Percentiles rank a stretch among this genome's conserved stretches.
Conservation (phyloP, 495 filamentous ascomycete genomes). For the Neurospora sp. region DNA sequence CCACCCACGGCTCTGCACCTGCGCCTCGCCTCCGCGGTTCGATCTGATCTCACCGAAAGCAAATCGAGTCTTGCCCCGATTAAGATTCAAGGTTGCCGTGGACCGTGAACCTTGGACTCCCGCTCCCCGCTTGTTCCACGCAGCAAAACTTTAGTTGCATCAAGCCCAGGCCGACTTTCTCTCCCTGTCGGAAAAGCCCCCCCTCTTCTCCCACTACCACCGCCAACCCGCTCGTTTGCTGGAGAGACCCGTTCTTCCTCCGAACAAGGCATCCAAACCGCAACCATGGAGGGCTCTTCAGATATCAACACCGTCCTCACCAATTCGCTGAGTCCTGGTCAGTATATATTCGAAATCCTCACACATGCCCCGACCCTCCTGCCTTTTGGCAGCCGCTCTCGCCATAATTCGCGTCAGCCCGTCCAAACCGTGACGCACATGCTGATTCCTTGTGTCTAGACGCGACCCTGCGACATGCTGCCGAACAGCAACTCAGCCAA, state of each 20-base stretch:
- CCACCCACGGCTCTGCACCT: not conserved
- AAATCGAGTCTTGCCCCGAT: not conserved
- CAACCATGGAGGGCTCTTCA: slow-evolving; percentile 38
- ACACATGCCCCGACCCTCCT: slow-evolving; percentile 3
- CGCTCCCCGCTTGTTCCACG: slow-evolving; percentile 27
- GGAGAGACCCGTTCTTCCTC: slow-evolving; percentile 6
- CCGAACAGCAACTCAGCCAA: slow-evolving; percentile 86
- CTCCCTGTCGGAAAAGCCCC: slow-evolving; percentile 19
- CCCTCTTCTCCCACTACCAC: slow-evolving; percentile 13
- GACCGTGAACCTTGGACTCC: slow-evolving; percentile 17
- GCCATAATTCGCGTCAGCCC: slow-evolving; percentile 11
- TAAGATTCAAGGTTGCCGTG: not conserved
- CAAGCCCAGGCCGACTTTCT: slow-evolving; percentile 16
- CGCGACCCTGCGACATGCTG: slow-evolving; percentile 74
- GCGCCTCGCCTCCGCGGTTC: not conserved
- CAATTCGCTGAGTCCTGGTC: slow-evolving; percentile 84
- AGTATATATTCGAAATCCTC: slow-evolving; percentile 21
- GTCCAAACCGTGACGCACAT: slow-evolving; percentile 5
- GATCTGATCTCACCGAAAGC: not conserved
- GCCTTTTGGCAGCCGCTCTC: slow-evolving; percentile 1
- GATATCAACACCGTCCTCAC: slow-evolving; percentile 64
- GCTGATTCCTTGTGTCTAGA: slow-evolving; percentile 43
- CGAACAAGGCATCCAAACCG: slow-evolving; percentile 14
- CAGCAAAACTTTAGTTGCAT: slow-evolving; percentile 25
- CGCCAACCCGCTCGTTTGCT: slow-evolving; percentile 5